Evolutionary conservation across 805 yeast species (phyloP).

Genomic region (Candida gorgasii): DNA sequence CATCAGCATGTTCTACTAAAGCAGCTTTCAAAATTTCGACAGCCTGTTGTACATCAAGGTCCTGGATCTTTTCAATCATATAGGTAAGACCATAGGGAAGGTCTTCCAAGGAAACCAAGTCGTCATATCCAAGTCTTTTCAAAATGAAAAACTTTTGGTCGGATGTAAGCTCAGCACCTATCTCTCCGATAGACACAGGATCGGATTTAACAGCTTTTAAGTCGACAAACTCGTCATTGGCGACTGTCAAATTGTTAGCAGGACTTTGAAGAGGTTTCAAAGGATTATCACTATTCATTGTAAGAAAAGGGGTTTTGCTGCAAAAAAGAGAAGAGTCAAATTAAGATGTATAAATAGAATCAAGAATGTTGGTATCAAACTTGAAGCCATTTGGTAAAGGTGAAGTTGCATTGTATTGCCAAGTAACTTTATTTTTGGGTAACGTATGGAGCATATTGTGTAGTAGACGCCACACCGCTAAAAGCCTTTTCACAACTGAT

Average conservation of each 20-base stretch:
- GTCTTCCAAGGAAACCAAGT: constrained; percentile 28
- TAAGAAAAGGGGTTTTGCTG: not conserved
- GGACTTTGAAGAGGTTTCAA: not conserved
- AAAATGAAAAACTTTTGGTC: constrained; percentile 30
- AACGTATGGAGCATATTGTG: too few species aligned
- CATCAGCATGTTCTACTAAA: constrained; percentile 29
- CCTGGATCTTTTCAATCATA: constrained; percentile 32
- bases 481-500: too few species aligned
- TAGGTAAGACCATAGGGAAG: constrained; percentile 30
- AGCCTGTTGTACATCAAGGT: constrained; percentile 22
- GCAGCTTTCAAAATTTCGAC: constrained; percentile 29
- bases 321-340: not conserved
- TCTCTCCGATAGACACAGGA: constrained; percentile 23
- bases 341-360: not conserved
- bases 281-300: not conserved
- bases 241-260: not conserved
- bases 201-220: constrained; percentile 24
- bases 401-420: too few species aligned
- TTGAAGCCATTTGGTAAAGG: not conserved
- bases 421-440: too few species aligned
- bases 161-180: constrained; percentile 23
- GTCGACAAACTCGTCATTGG: constrained; percentile 9
- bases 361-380: not conserved
- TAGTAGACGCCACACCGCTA: too few species aligned
- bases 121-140: constrained; percentile 26